Base-by-base conservation (phyloP, 257 asterid genomes). In the Salvia rosmarinus region DNA sequence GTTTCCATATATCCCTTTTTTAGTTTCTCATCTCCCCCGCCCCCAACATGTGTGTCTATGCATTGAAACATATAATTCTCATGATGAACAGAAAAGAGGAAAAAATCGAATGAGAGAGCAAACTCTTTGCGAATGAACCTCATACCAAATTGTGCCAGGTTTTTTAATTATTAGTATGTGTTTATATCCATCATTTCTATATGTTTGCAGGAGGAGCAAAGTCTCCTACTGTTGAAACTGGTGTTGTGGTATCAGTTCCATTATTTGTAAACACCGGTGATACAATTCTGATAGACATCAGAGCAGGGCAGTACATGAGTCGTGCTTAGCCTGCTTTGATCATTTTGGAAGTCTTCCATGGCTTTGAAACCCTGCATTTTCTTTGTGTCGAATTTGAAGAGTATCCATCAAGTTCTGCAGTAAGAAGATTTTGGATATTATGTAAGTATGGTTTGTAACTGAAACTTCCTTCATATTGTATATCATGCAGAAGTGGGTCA, bases 251-350 rank as follows among this genome's bases (percentile, higher is more conserved):
- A 52, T 76, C 5, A 14, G 99, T 95, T 71, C 99, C 99, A 11
- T 82, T 91, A 81, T 95, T 95, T 84, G 64, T 95, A 49, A 75
- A 75, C 49, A 52, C 67, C 57, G 99, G 98, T 35, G 81, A 84
- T 64, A 89, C 83, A 49, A 84, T 91, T 67, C 2, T 91, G 80
- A 81, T 95, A 46, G 99, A 94, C 78, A 89, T 96, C 11, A 88
- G 99, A 87, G 85, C 88, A 20, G 99, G 99, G 79, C 90, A 87
- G 81, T 95, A 95, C 85, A 91, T 91, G 98, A 87, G 96, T 75
- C 96, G 99, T 30, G 98, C 95, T 13, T 86, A 86, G 84, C 72
- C 44, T 77, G 35, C 59, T 67, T 12, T 12, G 11, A 14, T 76
- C 73, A 30, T 55, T 67, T 47, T 64, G 21, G 50, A 57, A 39